Percentiles rank a stretch among this genome's conserved stretches.
Conservation (phyloP, 148 eudicot genomes). For the Rhododendron simsii region DNA sequence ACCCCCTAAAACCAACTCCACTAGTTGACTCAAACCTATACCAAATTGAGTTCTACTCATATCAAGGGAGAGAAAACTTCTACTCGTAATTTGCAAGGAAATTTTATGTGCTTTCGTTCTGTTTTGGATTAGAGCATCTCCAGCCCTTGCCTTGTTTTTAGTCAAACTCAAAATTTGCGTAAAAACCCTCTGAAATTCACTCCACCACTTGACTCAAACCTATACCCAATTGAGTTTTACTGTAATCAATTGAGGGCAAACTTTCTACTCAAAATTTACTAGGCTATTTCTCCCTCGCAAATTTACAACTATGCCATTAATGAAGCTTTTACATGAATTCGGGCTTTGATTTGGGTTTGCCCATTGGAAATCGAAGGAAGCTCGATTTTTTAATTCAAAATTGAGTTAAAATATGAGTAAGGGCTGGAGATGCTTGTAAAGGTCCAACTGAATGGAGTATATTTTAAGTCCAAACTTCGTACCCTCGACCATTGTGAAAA, state of each 20-base stretch:
- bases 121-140: background rate
- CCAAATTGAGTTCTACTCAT: background rate
- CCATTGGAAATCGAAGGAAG: too few species aligned
- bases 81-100: too few species aligned
- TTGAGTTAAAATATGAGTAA: too few species aligned
- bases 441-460: background rate
- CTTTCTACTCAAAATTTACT: background rate
- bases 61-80: too few species aligned
- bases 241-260: background rate
- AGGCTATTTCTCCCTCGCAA: background rate
- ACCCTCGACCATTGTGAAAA: background rate
- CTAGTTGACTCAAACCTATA: background rate
- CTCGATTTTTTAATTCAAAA: too few species aligned
- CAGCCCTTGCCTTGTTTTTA: too few species aligned
- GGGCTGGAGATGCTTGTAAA: too few species aligned
- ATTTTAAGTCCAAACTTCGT: background rate
- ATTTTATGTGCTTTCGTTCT: background rate
- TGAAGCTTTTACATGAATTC: background rate
- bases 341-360: background rate
- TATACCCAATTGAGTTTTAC: too few species aligned
- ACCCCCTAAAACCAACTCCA: background rate
- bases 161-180: too few species aligned
- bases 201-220: too few species aligned
- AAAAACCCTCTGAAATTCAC: too few species aligned
- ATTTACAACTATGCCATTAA: background rate